These are phyloP conservation scores for Dendrobium catenatum DNA, from an alignment of 106 monocot species.

Conservation along the genomic window DNA sequence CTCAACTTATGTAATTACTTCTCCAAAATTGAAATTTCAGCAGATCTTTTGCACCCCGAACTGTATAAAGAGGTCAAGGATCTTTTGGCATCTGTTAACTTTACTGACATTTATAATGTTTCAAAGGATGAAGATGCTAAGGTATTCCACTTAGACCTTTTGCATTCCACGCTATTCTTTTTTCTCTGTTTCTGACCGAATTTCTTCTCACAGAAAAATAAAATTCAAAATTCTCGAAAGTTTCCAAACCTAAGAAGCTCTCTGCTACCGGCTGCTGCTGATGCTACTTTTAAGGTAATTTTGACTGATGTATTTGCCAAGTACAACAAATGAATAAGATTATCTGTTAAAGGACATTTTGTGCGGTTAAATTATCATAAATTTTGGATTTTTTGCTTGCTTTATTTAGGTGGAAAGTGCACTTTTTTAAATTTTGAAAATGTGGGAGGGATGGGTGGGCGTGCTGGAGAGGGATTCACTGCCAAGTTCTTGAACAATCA, in stretches of 20 bases:
- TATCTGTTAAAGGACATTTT: not conserved
- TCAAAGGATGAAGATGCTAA: not conserved
- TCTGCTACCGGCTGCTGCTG: not conserved
- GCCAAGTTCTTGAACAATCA: no score
- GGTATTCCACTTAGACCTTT: not conserved
- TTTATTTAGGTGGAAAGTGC: no score
- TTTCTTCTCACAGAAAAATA: constrained; percentile 1
- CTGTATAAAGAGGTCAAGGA: constrained; percentile 27
- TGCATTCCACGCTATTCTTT: not conserved
- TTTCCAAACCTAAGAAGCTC: not conserved
- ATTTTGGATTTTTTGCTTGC: no score
- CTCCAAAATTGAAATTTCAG: constrained; percentile 59
- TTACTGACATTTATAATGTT: not conserved
- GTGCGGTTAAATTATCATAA: no score
- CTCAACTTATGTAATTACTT: constrained; percentile 25
- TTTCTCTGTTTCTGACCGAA: not conserved
- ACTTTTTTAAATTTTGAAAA: no score
- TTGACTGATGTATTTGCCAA: not conserved
- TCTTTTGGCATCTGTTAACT: not conserved
- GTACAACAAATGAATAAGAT: not conserved
- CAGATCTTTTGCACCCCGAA: constrained; percentile 39
- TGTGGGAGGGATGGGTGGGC: no score
- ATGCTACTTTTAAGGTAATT: constrained; percentile 10
- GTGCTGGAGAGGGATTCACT: no score
- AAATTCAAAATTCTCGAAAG: not conserved